Evolutionary conservation across 805 yeast genomes (phyloP), one percentile per base, ranked within the genome.

Genomic region (baker's yeast (Saccharomyces cerevisiae)): DNA sequence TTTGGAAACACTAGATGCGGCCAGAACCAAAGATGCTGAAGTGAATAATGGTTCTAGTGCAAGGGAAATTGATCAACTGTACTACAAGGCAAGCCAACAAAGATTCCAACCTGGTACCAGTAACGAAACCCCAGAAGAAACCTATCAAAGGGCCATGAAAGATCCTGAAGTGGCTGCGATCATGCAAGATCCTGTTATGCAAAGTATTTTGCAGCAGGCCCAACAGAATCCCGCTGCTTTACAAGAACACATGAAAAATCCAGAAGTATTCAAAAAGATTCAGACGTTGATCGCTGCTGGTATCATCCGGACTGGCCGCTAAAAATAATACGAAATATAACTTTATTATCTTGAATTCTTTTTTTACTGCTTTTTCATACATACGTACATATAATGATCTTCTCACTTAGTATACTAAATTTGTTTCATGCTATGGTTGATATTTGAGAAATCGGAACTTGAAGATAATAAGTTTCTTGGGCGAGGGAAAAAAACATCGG

Each of bases 231-330:
- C 99, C 51, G 96, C 96, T 48, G 98, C 98, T 53, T 79, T 94
- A 63, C 95, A 88, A 70, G 97, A 92, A 65, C 99, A 94, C 74
- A 90, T 94, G 97, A 87, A 83, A 78, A 94, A 94, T 74, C 98
- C 99, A 46, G 95, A 84, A 57, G 87, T 94, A 51, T 81, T 84
- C 67, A 85, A 84, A 71, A 94, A 94, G 82, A 84, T 94, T 64
- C 85, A 87, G 71, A 79, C 87, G 63, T 80, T 94, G 71, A 85
- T 91, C 70, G 96, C 97, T 54, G 97, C 98, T 21, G 99, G 99
- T 71, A 87, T 94, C 54, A 91, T 94, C 66, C 85, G 96, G 70
- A 89, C 96, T 31, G 84, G 96, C 68, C 85, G 71, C 61, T 52
- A 54, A 49, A 13, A 31, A 4, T 48, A 43, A 46, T n/a, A 50